Percentiles rank a stretch among this genome's conserved stretches.
phyloP scores from a whole-genome alignment of 2,329 filamentous ascomycete genomes.

The Trichoderma lentiforme region DNA sequence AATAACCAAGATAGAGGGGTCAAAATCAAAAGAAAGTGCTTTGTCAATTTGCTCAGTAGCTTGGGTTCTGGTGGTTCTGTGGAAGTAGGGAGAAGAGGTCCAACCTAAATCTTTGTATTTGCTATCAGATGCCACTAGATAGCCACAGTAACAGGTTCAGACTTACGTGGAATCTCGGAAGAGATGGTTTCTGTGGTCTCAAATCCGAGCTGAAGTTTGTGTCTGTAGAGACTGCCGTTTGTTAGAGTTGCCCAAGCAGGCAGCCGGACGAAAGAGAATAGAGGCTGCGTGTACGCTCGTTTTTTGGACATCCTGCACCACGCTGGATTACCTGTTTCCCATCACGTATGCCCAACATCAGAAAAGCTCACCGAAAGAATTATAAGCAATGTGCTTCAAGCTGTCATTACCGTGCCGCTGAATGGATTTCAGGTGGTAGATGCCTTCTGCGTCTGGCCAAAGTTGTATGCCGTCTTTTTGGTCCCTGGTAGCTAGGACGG shows the following conservation, averaged over 20 bases:
- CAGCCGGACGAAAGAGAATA: neutral
- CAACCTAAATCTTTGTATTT: neutral
- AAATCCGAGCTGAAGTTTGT: neutral
- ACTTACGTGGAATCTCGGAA: neutral
- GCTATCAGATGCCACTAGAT: neutral
- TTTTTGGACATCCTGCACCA: too few species aligned
- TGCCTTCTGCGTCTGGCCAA: neutral
- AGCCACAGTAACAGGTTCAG: neutral
- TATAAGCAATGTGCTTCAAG: neutral
- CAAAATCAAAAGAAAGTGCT: neutral
- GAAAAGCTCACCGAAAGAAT: neutral
- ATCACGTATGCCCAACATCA: neutral
- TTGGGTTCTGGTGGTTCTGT: neutral
- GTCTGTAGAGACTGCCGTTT: neutral
- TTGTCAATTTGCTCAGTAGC: neutral
- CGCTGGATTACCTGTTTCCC: neutral
- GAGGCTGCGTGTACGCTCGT: neutral
- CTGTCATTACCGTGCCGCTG: neutral
- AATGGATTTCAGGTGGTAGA: neutral
- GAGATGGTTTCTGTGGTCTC: neutral
- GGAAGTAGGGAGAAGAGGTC: neutral
- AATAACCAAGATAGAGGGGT: neutral
- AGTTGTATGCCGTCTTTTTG: neutral
- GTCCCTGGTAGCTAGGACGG: neutral
- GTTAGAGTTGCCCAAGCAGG: neutral